Percentiles rank a stretch among this genome's conserved stretches.
phyloP scores from a whole-genome alignment of 2,329 filamentous ascomycete genomes.

The Leptosphaerulina australis region DNA sequence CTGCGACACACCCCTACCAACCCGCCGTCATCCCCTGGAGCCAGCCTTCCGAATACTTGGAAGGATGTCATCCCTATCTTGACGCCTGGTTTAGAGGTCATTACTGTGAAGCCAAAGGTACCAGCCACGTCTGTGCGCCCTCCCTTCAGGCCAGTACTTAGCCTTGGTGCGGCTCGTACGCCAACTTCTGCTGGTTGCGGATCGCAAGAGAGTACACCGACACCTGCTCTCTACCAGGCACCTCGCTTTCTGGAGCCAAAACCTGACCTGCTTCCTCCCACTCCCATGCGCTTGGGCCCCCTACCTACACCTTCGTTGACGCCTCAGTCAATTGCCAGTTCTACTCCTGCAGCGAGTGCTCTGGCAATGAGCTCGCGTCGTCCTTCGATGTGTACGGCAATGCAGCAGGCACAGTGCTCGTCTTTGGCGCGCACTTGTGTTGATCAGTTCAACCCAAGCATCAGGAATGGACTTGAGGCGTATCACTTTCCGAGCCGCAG shows the following conservation, averaged over 20 bases:
- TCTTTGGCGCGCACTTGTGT: conserved; percentile 62
- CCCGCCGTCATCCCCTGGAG: conserved; percentile 49
- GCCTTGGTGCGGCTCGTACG: conserved; percentile 30
- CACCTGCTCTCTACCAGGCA: conserved; percentile 48
- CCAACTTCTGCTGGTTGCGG: conserved; percentile 33
- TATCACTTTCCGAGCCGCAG: conserved; percentile 54
- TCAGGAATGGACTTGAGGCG: conserved; percentile 52
- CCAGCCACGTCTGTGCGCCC: conserved; percentile 37
- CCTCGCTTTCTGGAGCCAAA: conserved; percentile 60
- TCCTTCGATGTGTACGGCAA: conserved; percentile 64
- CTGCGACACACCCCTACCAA: conserved; percentile 76
- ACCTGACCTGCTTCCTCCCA: conserved; percentile 56
- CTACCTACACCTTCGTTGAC: conserved; percentile 68
- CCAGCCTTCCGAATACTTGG: conserved; percentile 50
- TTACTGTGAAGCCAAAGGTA: conserved; percentile 48
- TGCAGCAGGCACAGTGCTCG: conserved; percentile 62
- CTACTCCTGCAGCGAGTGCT: conserved; percentile 67
- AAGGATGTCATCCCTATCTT: conserved; percentile 60
- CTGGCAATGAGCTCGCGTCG: conserved; percentile 56
- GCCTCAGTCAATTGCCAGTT: conserved; percentile 59
- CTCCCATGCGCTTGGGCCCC: conserved; percentile 62
- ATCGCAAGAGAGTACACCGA: conserved; percentile 53
- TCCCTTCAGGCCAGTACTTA: conserved; percentile 33
- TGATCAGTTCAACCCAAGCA: conserved; percentile 55
- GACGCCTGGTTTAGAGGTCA: conserved; percentile 62